phyloP scores from a whole-genome alignment of 495 filamentous ascomycete genomes.

The Aspergillus sclerotioniger region DNA sequence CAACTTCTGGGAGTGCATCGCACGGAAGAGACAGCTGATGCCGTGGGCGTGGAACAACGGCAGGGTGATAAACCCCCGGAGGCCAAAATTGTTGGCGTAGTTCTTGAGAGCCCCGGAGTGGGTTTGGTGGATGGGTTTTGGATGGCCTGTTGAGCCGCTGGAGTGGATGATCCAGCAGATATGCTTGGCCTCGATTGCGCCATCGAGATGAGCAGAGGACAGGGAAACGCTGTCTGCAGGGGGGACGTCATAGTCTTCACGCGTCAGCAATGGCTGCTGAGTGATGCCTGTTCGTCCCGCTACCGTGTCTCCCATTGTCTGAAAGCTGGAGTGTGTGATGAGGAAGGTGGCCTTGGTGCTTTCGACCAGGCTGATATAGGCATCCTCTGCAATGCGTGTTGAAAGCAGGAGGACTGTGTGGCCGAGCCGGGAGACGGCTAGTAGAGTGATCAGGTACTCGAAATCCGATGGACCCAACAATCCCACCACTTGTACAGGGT shows the following conservation, averaged over 20 bases:
- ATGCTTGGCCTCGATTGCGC: slow-evolving; percentile 20
- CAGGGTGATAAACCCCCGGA: slow-evolving; percentile 49
- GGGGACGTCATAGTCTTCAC: slow-evolving; percentile 9
- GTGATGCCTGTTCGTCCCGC: slow-evolving; percentile 13
- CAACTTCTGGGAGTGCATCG: slow-evolving; percentile 36
- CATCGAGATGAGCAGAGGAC: slow-evolving; percentile 21
- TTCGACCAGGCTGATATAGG: slow-evolving; percentile 38
- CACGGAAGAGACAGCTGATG: slow-evolving; percentile 47
- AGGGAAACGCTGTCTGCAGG: not conserved
- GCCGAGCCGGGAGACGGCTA: slow-evolving; percentile 44
- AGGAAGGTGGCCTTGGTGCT: slow-evolving; percentile 24
- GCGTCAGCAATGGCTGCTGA: slow-evolving; percentile 13
- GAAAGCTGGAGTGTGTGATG: slow-evolving; percentile 18
- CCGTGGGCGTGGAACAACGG: slow-evolving; percentile 55
- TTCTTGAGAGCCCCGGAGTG: slow-evolving; percentile 39
- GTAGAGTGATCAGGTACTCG: slow-evolving; percentile 41
- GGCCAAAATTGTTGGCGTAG: slow-evolving; percentile 36
- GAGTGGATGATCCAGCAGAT: slow-evolving; percentile 45
- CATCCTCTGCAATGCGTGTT: slow-evolving; percentile 42
- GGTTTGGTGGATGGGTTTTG: slow-evolving; percentile 43
- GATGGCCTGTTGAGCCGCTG: slow-evolving; percentile 38
- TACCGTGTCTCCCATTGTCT: slow-evolving; percentile 16
- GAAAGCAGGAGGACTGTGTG: slow-evolving; percentile 48
- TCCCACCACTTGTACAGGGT: slow-evolving; percentile 40
- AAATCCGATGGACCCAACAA: slow-evolving; percentile 43